Evolutionary conservation across 441 rosid genomes (phyloP).

Genomic region (Biscutella laevigata): DNA sequence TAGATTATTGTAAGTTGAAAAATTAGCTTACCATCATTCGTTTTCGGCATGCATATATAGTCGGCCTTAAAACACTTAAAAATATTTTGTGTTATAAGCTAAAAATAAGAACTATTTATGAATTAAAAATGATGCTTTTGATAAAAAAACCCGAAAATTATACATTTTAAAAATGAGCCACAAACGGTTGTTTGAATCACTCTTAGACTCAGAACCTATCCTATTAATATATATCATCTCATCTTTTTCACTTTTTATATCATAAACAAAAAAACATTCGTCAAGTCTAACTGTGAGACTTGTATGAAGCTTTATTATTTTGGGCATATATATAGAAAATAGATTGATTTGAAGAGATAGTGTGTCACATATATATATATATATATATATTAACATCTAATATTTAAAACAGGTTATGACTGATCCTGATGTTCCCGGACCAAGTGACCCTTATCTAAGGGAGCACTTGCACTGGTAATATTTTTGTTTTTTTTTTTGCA

Average conservation of each 20-base stretch:
- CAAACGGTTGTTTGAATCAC: too few species aligned
- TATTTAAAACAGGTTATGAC: slow-evolving; percentile 60
- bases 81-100: too few species aligned
- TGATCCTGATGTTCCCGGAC: slow-evolving; percentile 97
- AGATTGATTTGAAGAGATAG: not conserved
- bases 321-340: not conserved
- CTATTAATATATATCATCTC: too few species aligned
- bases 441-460: slow-evolving; percentile 88
- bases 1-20: not conserved
- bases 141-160: too few species aligned
- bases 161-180: too few species aligned
- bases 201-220: too few species aligned
- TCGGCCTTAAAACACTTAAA: too few species aligned
- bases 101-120: too few species aligned
- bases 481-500: not conserved
- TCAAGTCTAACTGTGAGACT: not conserved
- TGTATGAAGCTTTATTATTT: not conserved
- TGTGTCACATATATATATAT: not conserved
- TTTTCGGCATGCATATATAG: too few species aligned
- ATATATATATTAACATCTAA: not conserved
- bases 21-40: too few species aligned
- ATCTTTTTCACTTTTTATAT: not conserved
- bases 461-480: slow-evolving; percentile 87
- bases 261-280: not conserved
- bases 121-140: too few species aligned